Conservation (phyloP, 352 stramenopile genomes). For the Pythium phragmitis region DNA sequence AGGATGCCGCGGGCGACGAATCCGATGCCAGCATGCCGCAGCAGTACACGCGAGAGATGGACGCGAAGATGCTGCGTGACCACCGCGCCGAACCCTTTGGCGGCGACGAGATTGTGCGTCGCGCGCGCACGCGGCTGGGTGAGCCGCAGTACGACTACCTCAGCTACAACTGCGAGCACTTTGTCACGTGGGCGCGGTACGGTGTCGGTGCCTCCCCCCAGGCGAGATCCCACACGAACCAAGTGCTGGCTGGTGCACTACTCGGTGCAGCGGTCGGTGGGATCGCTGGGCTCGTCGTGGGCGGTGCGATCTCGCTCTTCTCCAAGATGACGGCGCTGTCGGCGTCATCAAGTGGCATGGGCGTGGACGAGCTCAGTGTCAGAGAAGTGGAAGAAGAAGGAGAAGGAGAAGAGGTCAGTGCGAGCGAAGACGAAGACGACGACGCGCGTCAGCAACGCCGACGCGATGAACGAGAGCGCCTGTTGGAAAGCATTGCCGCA, state of each 20-base stretch:
- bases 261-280: conserved; percentile 58
- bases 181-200: conserved; percentile 75
- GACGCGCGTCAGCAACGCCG: conserved; percentile 5
- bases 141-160: conserved; percentile 56
- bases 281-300: conserved; percentile 56
- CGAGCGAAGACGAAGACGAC: conserved; percentile 19
- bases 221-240: conserved; percentile 49
- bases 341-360: conserved; percentile 33
- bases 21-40: conserved; percentile 25
- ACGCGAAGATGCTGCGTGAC: conserved; percentile 45
- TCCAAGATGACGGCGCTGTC: conserved; percentile 56
- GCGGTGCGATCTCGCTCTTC: conserved; percentile 59
- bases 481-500: conserved; percentile 43
- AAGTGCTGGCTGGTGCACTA: conserved; percentile 61
- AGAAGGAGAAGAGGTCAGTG: conserved; percentile 9
- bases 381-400: conserved; percentile 21
- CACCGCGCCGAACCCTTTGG: conserved; percentile 44
- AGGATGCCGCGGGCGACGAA: conserved; percentile 9
- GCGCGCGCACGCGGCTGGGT: conserved; percentile 48
- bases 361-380: conserved; percentile 6
- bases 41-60: conserved; percentile 44
- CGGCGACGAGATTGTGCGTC: conserved; percentile 40
- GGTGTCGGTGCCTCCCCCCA: conserved; percentile 56
- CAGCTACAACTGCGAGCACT: conserved; percentile 73
- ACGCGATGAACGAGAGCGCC: conserved; percentile 31